Evolutionary conservation across 129 eudicot genomes (phyloP).

Genomic region (Artemisia annua): DNA sequence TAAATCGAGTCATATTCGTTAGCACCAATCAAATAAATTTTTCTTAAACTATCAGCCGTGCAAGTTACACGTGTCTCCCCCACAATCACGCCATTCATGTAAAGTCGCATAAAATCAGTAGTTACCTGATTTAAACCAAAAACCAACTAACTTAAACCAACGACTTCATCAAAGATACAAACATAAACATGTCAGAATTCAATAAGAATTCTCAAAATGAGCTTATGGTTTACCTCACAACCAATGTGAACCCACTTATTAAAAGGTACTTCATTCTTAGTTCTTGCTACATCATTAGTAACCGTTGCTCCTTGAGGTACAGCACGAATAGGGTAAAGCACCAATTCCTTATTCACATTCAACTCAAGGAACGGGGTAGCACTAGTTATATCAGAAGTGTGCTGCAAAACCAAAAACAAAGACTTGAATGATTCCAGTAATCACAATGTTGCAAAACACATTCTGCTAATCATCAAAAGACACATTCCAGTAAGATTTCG

Average conservation of each 20-base stretch:
- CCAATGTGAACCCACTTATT: slow-evolving; percentile 87
- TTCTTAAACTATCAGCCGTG: slow-evolving; percentile 31
- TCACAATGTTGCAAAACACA: background rate
- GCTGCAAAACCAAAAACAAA: slow-evolving; percentile 37
- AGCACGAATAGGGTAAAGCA: slow-evolving; percentile 51
- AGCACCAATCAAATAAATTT: slow-evolving; percentile 44
- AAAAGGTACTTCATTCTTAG: slow-evolving; percentile 46
- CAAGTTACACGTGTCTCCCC: slow-evolving; percentile 53
- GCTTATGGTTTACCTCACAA: slow-evolving; percentile 59
- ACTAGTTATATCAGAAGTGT: slow-evolving; percentile 40
- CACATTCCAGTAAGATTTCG: background rate
- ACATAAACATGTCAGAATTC: slow-evolving; percentile 2
- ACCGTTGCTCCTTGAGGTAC: slow-evolving; percentile 33
- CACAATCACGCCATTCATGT: slow-evolving; percentile 57
- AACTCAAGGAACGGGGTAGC: slow-evolving; percentile 54
- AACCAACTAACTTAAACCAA: background rate
- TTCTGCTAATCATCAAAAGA: slow-evolving; percentile 1
- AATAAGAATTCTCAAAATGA: background rate
- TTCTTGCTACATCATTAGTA: slow-evolving; percentile 18
- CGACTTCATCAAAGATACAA: slow-evolving; percentile 9
- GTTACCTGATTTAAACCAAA: slow-evolving; percentile 54
- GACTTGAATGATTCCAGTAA: background rate
- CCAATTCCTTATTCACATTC: slow-evolving; percentile 46
- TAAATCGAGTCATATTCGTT: slow-evolving; percentile 38
- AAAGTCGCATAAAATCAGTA: slow-evolving; percentile 48